These are phyloP conservation scores for Lithospermum erythrorhizon DNA, from an alignment of 257 asterid species.

Conservation along the genomic window DNA sequence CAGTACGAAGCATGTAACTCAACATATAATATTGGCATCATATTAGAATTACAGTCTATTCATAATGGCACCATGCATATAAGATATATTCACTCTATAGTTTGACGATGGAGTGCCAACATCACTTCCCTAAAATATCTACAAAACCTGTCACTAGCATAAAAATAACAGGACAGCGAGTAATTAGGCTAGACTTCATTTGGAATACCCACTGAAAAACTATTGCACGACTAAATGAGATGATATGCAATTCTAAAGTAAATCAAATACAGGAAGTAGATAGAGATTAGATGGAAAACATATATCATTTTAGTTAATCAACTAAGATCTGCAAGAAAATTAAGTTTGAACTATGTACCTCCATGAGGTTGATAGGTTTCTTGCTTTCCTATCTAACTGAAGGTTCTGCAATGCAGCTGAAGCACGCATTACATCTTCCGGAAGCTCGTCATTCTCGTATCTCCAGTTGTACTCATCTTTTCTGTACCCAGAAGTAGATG, in stretches of 20 bases:
- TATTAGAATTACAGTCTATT: too few species aligned
- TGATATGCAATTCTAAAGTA: background rate
- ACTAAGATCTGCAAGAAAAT: background rate
- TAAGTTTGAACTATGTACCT: constrained; percentile 33
- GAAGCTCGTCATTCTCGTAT: constrained; percentile 59
- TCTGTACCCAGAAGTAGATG: constrained; percentile 73
- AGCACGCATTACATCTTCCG: constrained; percentile 70
- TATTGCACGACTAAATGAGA: background rate
- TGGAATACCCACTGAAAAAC: background rate
- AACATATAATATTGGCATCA: too few species aligned
- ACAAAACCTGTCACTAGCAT: too few species aligned
- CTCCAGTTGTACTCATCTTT: constrained; percentile 92
- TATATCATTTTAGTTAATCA: background rate
- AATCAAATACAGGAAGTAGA: background rate
- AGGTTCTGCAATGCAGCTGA: constrained; percentile 89
- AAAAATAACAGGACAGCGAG: too few species aligned
- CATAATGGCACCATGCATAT: too few species aligned
- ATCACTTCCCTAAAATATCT: too few species aligned
- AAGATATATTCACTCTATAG: too few species aligned
- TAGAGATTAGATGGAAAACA: background rate
- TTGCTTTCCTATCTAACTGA: constrained; percentile 91
- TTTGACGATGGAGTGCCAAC: too few species aligned
- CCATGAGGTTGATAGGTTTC: constrained; percentile 80
- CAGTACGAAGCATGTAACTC: too few species aligned
- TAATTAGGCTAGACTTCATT: too few species aligned